These are phyloP conservation scores for Colletotrichum eleusines DNA, from an alignment of 2,329 filamentous ascomycete species.

Conservation along the genomic window DNA sequence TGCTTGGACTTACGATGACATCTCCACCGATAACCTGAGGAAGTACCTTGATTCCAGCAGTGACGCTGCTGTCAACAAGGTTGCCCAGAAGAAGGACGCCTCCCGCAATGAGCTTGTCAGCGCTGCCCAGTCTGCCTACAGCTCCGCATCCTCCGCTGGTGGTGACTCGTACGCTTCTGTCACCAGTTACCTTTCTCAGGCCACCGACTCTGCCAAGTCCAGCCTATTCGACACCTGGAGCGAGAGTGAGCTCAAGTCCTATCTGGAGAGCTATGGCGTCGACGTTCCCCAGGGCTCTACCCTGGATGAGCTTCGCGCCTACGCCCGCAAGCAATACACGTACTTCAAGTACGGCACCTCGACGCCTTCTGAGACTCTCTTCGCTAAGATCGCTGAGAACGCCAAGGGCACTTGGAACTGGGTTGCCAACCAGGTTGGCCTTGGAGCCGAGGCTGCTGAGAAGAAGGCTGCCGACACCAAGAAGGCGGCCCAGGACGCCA, in stretches of 20 bases:
- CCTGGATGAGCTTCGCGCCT: slow-evolving; percentile 76
- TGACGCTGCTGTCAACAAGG: slow-evolving; percentile 68
- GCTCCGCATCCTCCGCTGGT: slow-evolving; percentile 69
- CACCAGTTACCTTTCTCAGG: slow-evolving; percentile 76
- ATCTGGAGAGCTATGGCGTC: slow-evolving; percentile 83
- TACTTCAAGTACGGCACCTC: slow-evolving; percentile 83
- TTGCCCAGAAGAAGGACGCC: slow-evolving; percentile 71
- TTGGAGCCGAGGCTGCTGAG: slow-evolving; percentile 60
- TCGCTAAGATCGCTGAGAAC: slow-evolving; percentile 70
- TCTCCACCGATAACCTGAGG: slow-evolving; percentile 77
- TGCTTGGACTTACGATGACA: slow-evolving; percentile 85
- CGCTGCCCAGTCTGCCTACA: slow-evolving; percentile 71
- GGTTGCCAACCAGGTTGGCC: slow-evolving; percentile 61
- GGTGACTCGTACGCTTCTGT: slow-evolving; percentile 73
- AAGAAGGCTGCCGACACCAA: slow-evolving; percentile 58
- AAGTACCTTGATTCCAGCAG: slow-evolving; percentile 65
- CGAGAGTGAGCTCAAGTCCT: slow-evolving; percentile 79
- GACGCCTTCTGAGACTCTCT: slow-evolving; percentile 73
- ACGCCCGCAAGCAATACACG: slow-evolving; percentile 78
- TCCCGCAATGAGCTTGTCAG: slow-evolving; percentile 80
- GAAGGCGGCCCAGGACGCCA: slow-evolving; percentile 47
- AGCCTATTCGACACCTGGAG: slow-evolving; percentile 80
- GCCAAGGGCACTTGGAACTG: slow-evolving; percentile 63
- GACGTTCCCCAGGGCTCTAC: slow-evolving; percentile 75
- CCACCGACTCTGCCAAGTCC: slow-evolving; percentile 74